A percentile compares a stretch with the other conserved stretches of the same genome.
These are phyloP conservation scores for Aspergillus kassunensis DNA, from an alignment of 495 filamentous ascomycete genomes.

Conservation along the genomic window DNA sequence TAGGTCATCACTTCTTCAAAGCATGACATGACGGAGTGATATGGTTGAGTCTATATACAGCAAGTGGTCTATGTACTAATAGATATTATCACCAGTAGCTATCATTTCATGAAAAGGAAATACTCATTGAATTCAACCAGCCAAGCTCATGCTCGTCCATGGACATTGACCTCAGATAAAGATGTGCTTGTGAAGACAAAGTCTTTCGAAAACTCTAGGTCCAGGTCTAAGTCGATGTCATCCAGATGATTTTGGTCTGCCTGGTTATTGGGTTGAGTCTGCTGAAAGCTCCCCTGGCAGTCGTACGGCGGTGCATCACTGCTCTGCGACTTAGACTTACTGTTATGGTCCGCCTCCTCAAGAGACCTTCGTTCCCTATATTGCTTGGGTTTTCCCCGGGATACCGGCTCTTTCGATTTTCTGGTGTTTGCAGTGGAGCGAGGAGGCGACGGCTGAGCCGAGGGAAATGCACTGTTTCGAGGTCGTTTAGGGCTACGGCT, in stretches of 20 bases:
- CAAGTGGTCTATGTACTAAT: too few relatives aligned
- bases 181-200: slow-evolving; percentile 35
- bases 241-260: slow-evolving; percentile 26
- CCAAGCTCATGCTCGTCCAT: neutral
- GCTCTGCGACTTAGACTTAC: slow-evolving; percentile 21
- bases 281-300: slow-evolving; percentile 7
- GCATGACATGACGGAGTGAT: too few relatives aligned
- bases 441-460: slow-evolving; percentile 5
- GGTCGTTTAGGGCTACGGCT: slow-evolving; percentile 31
- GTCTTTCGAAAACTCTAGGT: slow-evolving; percentile 37
- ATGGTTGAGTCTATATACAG: too few relatives aligned
- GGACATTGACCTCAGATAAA: slow-evolving; percentile 26
- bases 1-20: too few relatives aligned
- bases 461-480: slow-evolving; percentile 16
- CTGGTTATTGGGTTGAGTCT: slow-evolving; percentile 6
- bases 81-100: neutral
- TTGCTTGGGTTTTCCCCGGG: neutral
- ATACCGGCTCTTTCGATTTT: slow-evolving; percentile 9
- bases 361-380: slow-evolving; percentile 22
- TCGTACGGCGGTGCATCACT: slow-evolving; percentile 11
- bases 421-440: neutral
- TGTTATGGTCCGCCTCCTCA: slow-evolving; percentile 26
- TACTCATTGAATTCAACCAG: neutral
- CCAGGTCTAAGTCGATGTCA: slow-evolving; percentile 33
- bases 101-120: neutral